Base-by-base conservation (phyloP, 495 filamentous ascomycete genomes). In the Aspergillus bridgeri region DNA sequence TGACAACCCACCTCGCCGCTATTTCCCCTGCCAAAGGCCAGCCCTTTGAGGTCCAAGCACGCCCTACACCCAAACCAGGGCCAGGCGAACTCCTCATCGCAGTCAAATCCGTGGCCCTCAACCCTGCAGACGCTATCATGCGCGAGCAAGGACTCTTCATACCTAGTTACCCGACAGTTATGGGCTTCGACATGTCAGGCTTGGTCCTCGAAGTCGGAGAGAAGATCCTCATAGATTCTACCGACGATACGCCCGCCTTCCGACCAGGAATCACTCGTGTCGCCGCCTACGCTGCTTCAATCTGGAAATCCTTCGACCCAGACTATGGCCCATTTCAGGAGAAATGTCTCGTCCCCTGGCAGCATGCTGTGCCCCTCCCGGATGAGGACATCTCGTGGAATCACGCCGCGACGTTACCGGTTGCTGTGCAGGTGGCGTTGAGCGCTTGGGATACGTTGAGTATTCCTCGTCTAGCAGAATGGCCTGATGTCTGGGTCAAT, bases 301-400 rank as follows among this genome's bases (percentile, higher is more conserved):
- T 75, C 65, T 78, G 67, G 69, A 69, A 58, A 48, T 61, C 66
- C 27, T 72, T 58, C 43, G 48, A 62, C 42, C 74, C 67, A 23
- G 71, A 80, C 64, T 76, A 81, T 25, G 79, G 79, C 15, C 69
- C 73, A 4, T 79, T 79, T 51, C 79, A 81, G 58, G 65, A 76
- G 62, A 51, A 56, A 0, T 67, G 66, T n/a, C 65, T 80, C 19
- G 63, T 78, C 19, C 73, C 72, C 21, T 77, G 70, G 48, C 69
- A 60, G 25, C 69, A 73, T 51, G 71, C 62, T 2, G n/a, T 68
- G 24, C 60, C 65, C 13, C 60, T 83, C 46, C 78, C 78, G 6
- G 56, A 65, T 6, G 61, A 71, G 5, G 44, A 61, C 3, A 63
- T 80, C 0, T 64, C 71, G 22, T 78, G 76, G 61, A 75, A 78